Evolutionary conservation across 371 early-diverging fungal species (phyloP), one percentile per base, ranked within the genome.

Genomic region (Mucor irregularis): DNA sequence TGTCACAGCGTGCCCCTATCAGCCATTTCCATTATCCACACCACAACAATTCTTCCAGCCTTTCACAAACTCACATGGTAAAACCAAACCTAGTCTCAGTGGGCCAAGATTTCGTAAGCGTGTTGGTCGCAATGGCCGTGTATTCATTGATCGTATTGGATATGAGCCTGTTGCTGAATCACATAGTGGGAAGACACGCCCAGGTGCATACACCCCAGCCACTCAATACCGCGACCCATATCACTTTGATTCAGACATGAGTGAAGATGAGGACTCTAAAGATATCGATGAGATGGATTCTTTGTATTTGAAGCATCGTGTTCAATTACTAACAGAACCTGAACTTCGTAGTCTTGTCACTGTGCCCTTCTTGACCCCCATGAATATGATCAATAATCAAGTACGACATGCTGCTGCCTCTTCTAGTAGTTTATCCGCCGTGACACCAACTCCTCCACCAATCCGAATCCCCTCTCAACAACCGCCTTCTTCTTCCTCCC

Each of bases 121-220:
- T 43, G 53, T 81, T 49, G 86, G 86, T 17, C 78, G 84, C 46
- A 80, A 80, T 43, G 84, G 86, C 16, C 80, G 84, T 51, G 62
- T 82, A 0, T 76, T 78, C 30, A 70, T 83, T 39, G 85, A 85
- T 58, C 81, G 85, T 35, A 51, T 58, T 8, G 68, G 69, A 0
- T 61, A 40, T 30, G 33, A 38, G 16, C 53, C 49, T n/a, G 26
- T 17, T 2, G 30, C 47, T 9, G 24, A 29, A 3, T 24, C 22
- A n/a, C 4, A 24, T 33, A 52, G 63, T 10, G 68, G 68, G 9
- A 68, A 74, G 43, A 58, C 59, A 25, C 56, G 50, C 5, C 70
- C 71, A 40, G n/a, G n/a, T n/a, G n/a, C n/a, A n/a, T n/a, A n/a
- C n/a, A n/a, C n/a, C n/a, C n/a, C n/a, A n/a, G n/a, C n/a, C n/a